Base-by-base conservation (phyloP, 257 asterid species). In the Solanum tacnaense region DNA sequence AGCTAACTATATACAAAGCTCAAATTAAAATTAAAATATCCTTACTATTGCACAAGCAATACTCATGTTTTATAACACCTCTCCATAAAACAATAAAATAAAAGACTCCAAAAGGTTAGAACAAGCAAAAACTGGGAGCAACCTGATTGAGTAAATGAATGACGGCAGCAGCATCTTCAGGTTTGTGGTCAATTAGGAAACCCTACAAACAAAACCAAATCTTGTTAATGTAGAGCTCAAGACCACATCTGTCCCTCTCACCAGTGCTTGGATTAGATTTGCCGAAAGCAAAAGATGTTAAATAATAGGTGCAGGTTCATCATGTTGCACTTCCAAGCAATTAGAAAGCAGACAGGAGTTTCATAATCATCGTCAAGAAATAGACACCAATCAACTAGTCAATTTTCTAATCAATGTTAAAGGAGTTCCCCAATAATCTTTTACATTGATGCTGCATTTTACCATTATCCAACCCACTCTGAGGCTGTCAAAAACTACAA, bases 101-200 rank as follows among this genome's bases (percentile, higher is more conserved):
- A 36, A 32, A 86, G 29, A 29, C 74, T 46, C 74, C 83, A 52
- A 27, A 49, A 72, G 60, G 16, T 68, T n/a, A 31, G 56, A 78
- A 52, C 46, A 87, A 18, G 65, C 62, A 60, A 67, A 16, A 74
- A 82, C 31, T 88, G 32, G 29, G 20, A 58, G 76, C 89, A 90
- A 96, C 99, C 98, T 94, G 93, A 91, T 90, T 88, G 73, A 96
- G 91, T 85, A 87, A 89, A 89, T 94, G 95, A 92, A 96, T 93
- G 75, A 92, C 44, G 49, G 95, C 94, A 90, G 99, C 97, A 90
- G 98, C 98, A 83, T 86, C 90, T 87, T 93, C 94, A 23, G 98
- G 96, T 88, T 94, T 94, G 88, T 90, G 91, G 81, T 94, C 97
- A 75, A 96, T 96, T 84, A 96, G 93, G 89, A 94, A 89, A 86